Percentiles rank a stretch among this genome's conserved stretches.
These are phyloP conservation scores for Elsinoe ampelina DNA, from an alignment of 2,329 filamentous ascomycete genomes.

Conservation along the genomic window DNA sequence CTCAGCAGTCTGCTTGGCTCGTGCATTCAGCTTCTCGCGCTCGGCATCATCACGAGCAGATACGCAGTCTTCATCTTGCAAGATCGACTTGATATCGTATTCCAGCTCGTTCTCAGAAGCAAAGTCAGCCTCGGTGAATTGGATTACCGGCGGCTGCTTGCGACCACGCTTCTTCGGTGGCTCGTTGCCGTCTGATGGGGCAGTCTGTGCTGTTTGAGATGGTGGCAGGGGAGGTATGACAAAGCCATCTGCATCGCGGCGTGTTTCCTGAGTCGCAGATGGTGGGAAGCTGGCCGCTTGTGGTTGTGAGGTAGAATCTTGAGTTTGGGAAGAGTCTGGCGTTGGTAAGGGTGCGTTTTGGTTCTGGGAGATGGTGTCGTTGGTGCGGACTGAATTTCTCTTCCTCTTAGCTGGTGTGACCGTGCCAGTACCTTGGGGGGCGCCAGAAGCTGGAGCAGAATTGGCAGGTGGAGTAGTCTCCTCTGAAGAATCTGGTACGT, in stretches of 20 bases:
- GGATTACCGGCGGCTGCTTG: conserved; percentile 21
- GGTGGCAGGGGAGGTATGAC: conserved; percentile 29
- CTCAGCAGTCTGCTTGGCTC: conserved; percentile 22
- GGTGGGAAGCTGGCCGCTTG: conserved; percentile 11
- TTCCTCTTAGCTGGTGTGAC: conserved; percentile 13
- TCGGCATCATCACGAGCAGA: conserved; percentile 24
- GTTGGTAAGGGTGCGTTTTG: conserved; percentile 12
- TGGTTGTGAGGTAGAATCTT: not conserved
- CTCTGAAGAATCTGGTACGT: not conserved
- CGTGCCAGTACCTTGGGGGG: not conserved
- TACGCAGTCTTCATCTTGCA: conserved; percentile 24
- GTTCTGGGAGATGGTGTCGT: not conserved
- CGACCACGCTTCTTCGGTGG: conserved; percentile 30
- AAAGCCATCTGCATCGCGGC: conserved; percentile 35
- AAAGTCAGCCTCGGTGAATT: conserved; percentile 37
- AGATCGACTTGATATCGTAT: conserved; percentile 32
- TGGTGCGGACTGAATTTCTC: not conserved
- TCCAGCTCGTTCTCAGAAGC: conserved; percentile 39
- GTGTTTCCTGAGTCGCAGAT: conserved; percentile 16
- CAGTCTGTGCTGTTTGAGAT: conserved; percentile 12
- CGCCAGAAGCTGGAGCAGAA: not conserved
- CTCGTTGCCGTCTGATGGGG: conserved; percentile 20
- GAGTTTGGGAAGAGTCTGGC: conserved; percentile 11
- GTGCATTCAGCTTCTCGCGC: conserved; percentile 22
- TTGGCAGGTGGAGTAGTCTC: conserved; percentile 14